Conservation (phyloP, 2,329 filamentous ascomycete species). For the Aspergillus chevalieri region DNA sequence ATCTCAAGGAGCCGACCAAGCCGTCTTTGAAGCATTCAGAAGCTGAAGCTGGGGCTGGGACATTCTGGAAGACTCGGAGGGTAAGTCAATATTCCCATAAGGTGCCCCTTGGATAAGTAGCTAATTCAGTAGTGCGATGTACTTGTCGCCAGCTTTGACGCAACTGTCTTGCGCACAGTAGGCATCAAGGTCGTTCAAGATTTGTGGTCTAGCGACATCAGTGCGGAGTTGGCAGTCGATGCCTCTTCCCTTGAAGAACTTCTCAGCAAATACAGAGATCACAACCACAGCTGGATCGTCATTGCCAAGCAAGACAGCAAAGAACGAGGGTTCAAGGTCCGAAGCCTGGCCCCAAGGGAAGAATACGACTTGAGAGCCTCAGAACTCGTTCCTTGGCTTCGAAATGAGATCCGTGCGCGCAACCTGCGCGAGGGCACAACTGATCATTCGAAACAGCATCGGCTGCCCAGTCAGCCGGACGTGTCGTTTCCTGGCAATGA, state of each 20-base stretch:
- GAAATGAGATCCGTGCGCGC: slow-evolving; percentile 72
- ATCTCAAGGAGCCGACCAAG: slow-evolving; percentile 44
- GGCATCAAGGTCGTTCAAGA: slow-evolving; percentile 71
- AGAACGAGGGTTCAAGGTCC: slow-evolving; percentile 62
- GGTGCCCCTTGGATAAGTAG: background rate
- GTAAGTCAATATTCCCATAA: slow-evolving; percentile 41
- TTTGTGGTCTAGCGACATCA: slow-evolving; percentile 79
- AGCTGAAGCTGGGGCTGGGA: slow-evolving; percentile 53
- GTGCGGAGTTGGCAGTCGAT: slow-evolving; percentile 78
- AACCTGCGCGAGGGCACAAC: slow-evolving; percentile 53
- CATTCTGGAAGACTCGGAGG: slow-evolving; percentile 57
- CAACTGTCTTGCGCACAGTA: slow-evolving; percentile 64
- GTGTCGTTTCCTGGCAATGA: slow-evolving; percentile 28
- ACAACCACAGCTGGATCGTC: slow-evolving; percentile 81
- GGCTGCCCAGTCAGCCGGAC: slow-evolving; percentile 39
- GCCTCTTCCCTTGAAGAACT: slow-evolving; percentile 74
- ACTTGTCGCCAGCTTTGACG: slow-evolving; percentile 81
- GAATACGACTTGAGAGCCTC: slow-evolving; percentile 69
- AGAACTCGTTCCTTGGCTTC: slow-evolving; percentile 74
- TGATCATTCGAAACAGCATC: slow-evolving; percentile 39
- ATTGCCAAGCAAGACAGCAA: slow-evolving; percentile 68
- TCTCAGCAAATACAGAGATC: slow-evolving; percentile 58
- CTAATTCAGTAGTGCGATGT: slow-evolving; percentile 64
- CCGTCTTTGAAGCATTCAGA: slow-evolving; percentile 63
- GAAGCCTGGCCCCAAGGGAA: slow-evolving; percentile 70